phyloP scores from a whole-genome alignment of 1,284 basidiomycete genomes.

The Rhodofomes roseus region DNA sequence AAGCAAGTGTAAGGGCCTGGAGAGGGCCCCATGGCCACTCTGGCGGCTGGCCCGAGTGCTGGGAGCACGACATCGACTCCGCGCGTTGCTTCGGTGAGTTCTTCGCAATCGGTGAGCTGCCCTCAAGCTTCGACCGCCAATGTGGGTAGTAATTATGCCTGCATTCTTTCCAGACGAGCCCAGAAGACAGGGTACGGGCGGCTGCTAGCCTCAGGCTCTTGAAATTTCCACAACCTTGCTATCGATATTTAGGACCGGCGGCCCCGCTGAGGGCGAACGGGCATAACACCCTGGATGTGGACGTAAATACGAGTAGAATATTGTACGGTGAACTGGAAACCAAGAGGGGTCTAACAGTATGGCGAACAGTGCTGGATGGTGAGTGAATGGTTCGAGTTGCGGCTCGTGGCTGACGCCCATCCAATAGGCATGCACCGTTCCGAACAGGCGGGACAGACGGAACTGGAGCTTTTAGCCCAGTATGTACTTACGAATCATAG shows the following conservation, averaged over 20 bases:
- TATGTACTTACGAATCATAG: too few relatives aligned
- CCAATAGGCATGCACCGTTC: too few relatives aligned
- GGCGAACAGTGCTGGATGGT: not conserved
- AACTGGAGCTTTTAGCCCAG: too few relatives aligned
- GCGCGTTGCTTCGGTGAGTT: constrained; percentile 47
- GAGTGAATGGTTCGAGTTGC: not conserved
- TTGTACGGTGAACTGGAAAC: too few relatives aligned
- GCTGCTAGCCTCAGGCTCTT: constrained; percentile 45
- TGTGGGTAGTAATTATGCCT: constrained; percentile 37
- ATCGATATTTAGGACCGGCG: constrained; percentile 53
- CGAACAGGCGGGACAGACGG: too few relatives aligned
- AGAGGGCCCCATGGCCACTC: constrained; percentile 30
- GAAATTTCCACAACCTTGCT: too few relatives aligned
- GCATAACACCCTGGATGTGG: constrained; percentile 17
- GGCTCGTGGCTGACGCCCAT: too few relatives aligned
- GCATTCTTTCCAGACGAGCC: constrained; percentile 61
- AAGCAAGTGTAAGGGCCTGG: constrained; percentile 48
- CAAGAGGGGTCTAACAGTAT: too few relatives aligned
- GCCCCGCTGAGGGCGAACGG: constrained; percentile 48
- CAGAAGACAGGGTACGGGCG: constrained; percentile 50
- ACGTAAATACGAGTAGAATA: too few relatives aligned
- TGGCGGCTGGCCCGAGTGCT: constrained; percentile 64
- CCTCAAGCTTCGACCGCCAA: constrained; percentile 50
- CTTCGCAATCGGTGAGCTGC: constrained; percentile 46
- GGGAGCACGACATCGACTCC: constrained; percentile 61